Percentiles rank a stretch among this genome's conserved stretches.
Conservation (phyloP, 495 filamentous ascomycete genomes). For the Aspergillus funiculosus region DNA sequence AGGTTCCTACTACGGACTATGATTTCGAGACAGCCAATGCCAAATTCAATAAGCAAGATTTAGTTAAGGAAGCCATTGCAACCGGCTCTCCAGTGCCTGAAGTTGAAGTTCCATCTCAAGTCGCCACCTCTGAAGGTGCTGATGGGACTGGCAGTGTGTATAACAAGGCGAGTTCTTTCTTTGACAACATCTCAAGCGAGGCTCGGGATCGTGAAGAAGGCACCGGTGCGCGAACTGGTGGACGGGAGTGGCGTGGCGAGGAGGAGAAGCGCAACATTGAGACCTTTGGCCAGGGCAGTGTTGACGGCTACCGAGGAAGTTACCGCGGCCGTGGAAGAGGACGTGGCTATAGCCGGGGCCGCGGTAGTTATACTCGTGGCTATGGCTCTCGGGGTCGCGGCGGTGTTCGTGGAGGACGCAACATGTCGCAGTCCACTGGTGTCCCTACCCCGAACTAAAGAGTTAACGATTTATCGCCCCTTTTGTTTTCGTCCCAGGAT, state of each 20-base stretch:
- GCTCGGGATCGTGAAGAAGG: slow-evolving; percentile 81
- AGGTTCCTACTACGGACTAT: slow-evolving; percentile 83
- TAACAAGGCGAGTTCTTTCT: slow-evolving; percentile 82
- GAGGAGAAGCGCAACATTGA: slow-evolving; percentile 95
- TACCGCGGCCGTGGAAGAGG: slow-evolving; percentile 65
- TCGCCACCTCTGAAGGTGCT: slow-evolving; percentile 29
- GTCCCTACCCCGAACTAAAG: slow-evolving; percentile 36
- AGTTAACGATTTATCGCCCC: not conserved
- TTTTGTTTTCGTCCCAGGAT: slow-evolving; percentile 13
- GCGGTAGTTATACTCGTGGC: slow-evolving; percentile 52
- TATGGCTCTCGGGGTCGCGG: slow-evolving; percentile 37
- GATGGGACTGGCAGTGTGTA: slow-evolving; percentile 49
- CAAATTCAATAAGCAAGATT: slow-evolving; percentile 96
- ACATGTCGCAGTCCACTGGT: slow-evolving; percentile 38
- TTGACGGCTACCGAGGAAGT: slow-evolving; percentile 78
- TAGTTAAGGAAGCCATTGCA: slow-evolving; percentile 86
- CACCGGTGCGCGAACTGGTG: slow-evolving; percentile 58
- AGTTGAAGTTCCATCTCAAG: slow-evolving; percentile 32
- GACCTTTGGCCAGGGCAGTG: slow-evolving; percentile 96
- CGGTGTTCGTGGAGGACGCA: slow-evolving; percentile 34
- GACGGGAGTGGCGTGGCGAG: slow-evolving; percentile 87
- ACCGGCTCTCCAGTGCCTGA: slow-evolving; percentile 63
- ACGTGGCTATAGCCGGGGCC: slow-evolving; percentile 51
- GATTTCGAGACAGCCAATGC: slow-evolving; percentile 91
- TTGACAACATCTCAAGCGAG: slow-evolving; percentile 96